Base-by-base conservation (phyloP, 208 protist species). In the Herpetomonas samuelpessoai region DNA sequence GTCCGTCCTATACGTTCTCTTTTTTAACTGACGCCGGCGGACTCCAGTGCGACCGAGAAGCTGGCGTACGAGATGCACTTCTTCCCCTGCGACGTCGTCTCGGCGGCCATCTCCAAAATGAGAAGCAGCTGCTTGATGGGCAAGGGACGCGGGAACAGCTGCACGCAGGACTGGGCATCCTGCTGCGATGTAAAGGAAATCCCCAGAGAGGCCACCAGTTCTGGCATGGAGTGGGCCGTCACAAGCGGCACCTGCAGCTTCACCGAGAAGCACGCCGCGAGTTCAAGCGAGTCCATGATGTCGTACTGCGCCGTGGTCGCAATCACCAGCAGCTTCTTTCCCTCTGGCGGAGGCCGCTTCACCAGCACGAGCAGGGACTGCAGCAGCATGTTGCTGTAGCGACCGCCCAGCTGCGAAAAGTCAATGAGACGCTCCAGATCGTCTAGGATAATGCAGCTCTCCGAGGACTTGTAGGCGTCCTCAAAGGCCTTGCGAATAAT, bases 381-480 rank as follows among this genome's bases (percentile, higher is more conserved):
- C 19, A 99, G 85, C 29, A 99, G 85, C 10, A 80, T 60, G 71
- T 99, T 99, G 27, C 97, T 99, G 88, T 99, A 99, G 30, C 98
- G 89, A 22, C 97, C 96, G 9, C 98, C 98, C 50, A 99, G 92
- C 38, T 88, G 82, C 12, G 97, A 97, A 65, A 98, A 99, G 39
- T 99, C 94, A 60, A 97, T 93, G 24, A 97, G 76, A 18, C 91
- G 86, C 85, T 99, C 98, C 50, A 99, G 65, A 62, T 99, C 93
- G 64, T 99, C 98, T 21, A 99, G 74, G 25, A 99, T 93, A 48
- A 99, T 96, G 44, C 98, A 88, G 61, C 84, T 96, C 2, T 89
- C 44, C 18, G 93, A 78, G 14, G 98, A 99, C 79, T 98, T 98
- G 83, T 99, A 98, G 27, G 98, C 97, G 74, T 99, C 98, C 57